These are phyloP conservation scores for Trypanosoma boissoni DNA, from an alignment of 208 protist genomes.

Conservation along the genomic window DNA sequence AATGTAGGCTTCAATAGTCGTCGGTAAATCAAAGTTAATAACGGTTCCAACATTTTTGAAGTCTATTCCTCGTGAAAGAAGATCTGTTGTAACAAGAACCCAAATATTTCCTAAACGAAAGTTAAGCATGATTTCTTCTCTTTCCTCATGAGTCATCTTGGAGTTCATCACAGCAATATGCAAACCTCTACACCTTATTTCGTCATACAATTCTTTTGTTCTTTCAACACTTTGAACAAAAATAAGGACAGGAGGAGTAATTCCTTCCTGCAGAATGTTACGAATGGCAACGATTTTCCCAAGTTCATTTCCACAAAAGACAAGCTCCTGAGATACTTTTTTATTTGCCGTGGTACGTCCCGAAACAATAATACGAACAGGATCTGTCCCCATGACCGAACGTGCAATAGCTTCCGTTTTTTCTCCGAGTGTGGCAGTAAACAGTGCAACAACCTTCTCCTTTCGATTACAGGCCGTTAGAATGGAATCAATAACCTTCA, in stretches of 20 bases:
- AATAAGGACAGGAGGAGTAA: slow-evolving; percentile 95
- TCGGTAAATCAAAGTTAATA: slow-evolving; percentile 98
- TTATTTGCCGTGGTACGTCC: slow-evolving; percentile 70
- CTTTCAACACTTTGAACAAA: slow-evolving; percentile 98
- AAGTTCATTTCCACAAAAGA: slow-evolving; percentile 96
- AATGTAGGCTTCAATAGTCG: slow-evolving; percentile 94
- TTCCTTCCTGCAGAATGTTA: slow-evolving; percentile 90
- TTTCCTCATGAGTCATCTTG: slow-evolving; percentile 86
- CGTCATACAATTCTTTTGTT: slow-evolving; percentile 95
- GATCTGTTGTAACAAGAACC: slow-evolving; percentile 96
- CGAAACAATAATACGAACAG: slow-evolving; percentile 92
- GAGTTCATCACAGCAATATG: slow-evolving; percentile 91
- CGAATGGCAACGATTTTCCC: slow-evolving; percentile 96
- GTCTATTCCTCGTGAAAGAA: slow-evolving; percentile 97
- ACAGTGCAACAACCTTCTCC: slow-evolving; percentile 85
- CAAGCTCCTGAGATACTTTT: slow-evolving; percentile 87
- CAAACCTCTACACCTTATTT: slow-evolving; percentile 87
- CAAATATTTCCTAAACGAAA: slow-evolving; percentile 96
- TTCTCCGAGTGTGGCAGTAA: slow-evolving; percentile 94
- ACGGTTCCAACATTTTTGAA: slow-evolving; percentile 97
- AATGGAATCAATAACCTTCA: slow-evolving; percentile 84
- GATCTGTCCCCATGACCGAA: slow-evolving; percentile 88
- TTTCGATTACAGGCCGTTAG: slow-evolving; percentile 73
- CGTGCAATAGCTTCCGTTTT: slow-evolving; percentile 89
- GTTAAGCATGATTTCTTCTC: slow-evolving; percentile 92